These are phyloP conservation scores for Chalara sp. DNA, from an alignment of 2,329 filamentous ascomycete species.

Conservation along the genomic window DNA sequence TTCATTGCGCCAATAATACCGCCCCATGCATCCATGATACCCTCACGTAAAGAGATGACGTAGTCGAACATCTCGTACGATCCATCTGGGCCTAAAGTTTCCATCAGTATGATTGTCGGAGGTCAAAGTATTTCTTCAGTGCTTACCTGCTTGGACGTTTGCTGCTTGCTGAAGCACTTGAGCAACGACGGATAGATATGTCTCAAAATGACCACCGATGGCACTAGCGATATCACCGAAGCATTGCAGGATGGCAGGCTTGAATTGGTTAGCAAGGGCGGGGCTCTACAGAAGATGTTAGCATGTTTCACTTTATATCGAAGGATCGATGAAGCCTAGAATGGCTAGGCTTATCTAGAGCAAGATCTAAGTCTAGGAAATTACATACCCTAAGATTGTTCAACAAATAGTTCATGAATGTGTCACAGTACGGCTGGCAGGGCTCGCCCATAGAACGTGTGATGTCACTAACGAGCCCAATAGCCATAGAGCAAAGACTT, in stretches of 20 bases:
- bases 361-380: constrained; percentile 2
- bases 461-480: constrained; percentile 94
- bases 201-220: constrained; percentile 87
- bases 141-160: constrained; percentile 55
- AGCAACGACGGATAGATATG: constrained; percentile 85
- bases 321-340: neutral
- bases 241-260: constrained; percentile 94
- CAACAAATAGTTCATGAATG: constrained; percentile 96
- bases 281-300: constrained; percentile 54
- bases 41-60: constrained; percentile 87
- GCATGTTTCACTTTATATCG: constrained; percentile 8
- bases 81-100: constrained; percentile 54
- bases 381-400: constrained; percentile 74
- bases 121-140: too few relatives aligned
- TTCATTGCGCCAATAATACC: constrained; percentile 96
- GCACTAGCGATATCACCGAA: constrained; percentile 97
- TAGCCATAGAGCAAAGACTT: constrained; percentile 90
- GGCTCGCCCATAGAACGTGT: constrained; percentile 84
- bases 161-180: constrained; percentile 92
- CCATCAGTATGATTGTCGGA: too few relatives aligned
- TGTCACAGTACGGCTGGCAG: constrained; percentile 91
- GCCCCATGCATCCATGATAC: constrained; percentile 98
- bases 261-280: constrained; percentile 89
- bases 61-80: constrained; percentile 97
- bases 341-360: neutral